Percentiles rank a stretch among this genome's conserved stretches.
Conservation (phyloP, 2,329 filamentous ascomycete species). For the Chaetothyriales sp. region DNA sequence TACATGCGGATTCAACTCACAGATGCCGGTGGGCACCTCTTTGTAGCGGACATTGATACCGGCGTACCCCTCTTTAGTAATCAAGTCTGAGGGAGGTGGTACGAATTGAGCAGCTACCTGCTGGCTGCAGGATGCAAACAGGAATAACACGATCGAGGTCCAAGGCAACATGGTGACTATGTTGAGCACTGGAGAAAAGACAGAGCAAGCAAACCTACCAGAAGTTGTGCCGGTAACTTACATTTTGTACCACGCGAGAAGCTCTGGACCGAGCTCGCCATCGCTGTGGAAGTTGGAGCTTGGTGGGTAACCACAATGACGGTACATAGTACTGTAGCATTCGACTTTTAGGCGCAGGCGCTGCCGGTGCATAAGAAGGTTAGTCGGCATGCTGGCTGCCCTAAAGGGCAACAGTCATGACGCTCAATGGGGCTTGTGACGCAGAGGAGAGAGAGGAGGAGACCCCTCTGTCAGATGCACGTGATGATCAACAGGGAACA, state of each 20-base stretch:
- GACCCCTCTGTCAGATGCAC: too few species aligned
- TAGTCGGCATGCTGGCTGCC: neutral
- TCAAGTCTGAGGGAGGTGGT: conserved; percentile 24
- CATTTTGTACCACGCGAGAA: neutral
- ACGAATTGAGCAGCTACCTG: conserved; percentile 23
- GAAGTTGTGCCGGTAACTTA: neutral
- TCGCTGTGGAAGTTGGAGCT: neutral
- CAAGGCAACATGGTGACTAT: conserved; percentile 4
- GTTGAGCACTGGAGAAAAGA: neutral
- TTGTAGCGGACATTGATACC: conserved; percentile 34
- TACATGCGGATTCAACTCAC: conserved; percentile 35
- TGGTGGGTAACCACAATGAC: neutral
- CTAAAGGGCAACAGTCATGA: too few species aligned
- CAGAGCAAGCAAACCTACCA: neutral
- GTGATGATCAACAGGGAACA: too few species aligned
- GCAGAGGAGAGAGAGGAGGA: too few species aligned
- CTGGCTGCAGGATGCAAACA: conserved; percentile 8
- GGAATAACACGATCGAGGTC: conserved; percentile 3
- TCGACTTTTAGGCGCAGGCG: neutral
- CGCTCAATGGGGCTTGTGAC: too few species aligned
- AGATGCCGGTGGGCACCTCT: conserved; percentile 32
- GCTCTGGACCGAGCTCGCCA: neutral
- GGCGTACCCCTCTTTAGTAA: conserved; percentile 23
- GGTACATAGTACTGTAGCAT: neutral
- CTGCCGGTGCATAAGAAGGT: neutral